Base-by-base conservation (phyloP, 805 yeast genomes). In the Ogataea kodamae region DNA sequence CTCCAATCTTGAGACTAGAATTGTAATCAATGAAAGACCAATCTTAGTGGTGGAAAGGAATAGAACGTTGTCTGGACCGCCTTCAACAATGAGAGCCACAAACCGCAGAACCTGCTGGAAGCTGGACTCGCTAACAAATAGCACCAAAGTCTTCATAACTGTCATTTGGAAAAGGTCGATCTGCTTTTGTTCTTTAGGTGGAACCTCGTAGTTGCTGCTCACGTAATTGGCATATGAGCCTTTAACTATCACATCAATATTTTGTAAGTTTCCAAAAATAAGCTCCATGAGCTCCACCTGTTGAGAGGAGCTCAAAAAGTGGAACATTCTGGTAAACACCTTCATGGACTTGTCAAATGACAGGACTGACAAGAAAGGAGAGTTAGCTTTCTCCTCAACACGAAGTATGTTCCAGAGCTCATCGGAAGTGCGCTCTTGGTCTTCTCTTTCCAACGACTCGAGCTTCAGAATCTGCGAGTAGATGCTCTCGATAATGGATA, bases 1-100 rank as follows among this genome's bases (percentile, higher is more conserved):
- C 59, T 90, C 97, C 20, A 95, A 90, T 51, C 96, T 77, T 4
- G 96, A 86, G 38, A 89, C 77, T 43, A 90, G 67, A n/a, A 94
- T 85, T 0, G 97, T 90, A 35, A 90, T 72, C 37, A 90, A 67
- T 9, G 95, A 81, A 49, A 88, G 73, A 13, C 97, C 97, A 46
- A 86, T 73, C 60, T 83, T 85, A 27, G 81, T 73, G 4, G 81
- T 73, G 4, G 75, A 65, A n/a, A 76, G 70, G 76, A 84, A 57
- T 7, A 83, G 70, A 21, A 81, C 76, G 49, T 80, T 80, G 54
- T 83, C 81, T 51, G 77, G 80, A 5, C 37, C 37, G 9, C 24
- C 28, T 38, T 76, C 78, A 34, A 85, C 73, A 48, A 87, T 61
- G 30, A 79, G 75, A 32, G 81, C 78, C 44, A 89, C 66, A 43